Evolutionary conservation across 2,329 filamentous ascomycete genomes (phyloP).

Genomic region (Metarhizium album): DNA sequence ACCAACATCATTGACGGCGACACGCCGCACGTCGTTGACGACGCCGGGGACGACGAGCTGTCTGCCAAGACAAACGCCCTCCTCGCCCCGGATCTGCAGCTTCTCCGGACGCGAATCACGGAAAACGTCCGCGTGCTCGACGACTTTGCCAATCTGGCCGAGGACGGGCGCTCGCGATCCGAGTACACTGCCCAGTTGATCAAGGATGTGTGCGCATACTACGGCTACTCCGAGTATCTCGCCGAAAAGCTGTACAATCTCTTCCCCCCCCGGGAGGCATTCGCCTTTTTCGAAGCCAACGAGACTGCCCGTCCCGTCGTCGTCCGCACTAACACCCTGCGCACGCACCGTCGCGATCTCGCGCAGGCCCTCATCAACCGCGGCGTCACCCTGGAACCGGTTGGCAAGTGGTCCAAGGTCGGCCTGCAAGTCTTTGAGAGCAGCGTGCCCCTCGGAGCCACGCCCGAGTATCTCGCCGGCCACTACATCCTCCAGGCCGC

Average conservation of each 20-base stretch:
- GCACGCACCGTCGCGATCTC: conserved; percentile 64
- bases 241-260: conserved; percentile 91
- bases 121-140: conserved; percentile 88
- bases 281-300: conserved; percentile 98
- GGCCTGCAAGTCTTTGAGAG: conserved; percentile 94
- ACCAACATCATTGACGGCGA: conserved; percentile 92
- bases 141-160: conserved; percentile 72
- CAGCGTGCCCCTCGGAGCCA: conserved; percentile 75
- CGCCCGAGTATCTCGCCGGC: conserved; percentile 91
- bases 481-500: conserved; percentile 98
- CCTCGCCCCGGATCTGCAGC: conserved; percentile 79
- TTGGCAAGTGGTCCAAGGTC: conserved; percentile 98
- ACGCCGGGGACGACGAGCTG: conserved; percentile 50
- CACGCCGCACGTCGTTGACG: conserved; percentile 55
- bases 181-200: conserved; percentile 83
- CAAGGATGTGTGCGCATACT: conserved; percentile 91
- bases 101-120: conserved; percentile 79
- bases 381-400: conserved; percentile 88
- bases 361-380: conserved; percentile 92
- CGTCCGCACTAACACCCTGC: conserved; percentile 91
- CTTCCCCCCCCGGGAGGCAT: conserved; percentile 86
- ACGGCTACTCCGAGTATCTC: conserved; percentile 90
- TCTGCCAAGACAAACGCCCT: conserved; percentile 49
- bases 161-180: conserved; percentile 68
- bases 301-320: conserved; percentile 88